Evolutionary conservation across 1,139 yeast genomes (phyloP).

Genomic region (Taphrina confusa): DNA sequence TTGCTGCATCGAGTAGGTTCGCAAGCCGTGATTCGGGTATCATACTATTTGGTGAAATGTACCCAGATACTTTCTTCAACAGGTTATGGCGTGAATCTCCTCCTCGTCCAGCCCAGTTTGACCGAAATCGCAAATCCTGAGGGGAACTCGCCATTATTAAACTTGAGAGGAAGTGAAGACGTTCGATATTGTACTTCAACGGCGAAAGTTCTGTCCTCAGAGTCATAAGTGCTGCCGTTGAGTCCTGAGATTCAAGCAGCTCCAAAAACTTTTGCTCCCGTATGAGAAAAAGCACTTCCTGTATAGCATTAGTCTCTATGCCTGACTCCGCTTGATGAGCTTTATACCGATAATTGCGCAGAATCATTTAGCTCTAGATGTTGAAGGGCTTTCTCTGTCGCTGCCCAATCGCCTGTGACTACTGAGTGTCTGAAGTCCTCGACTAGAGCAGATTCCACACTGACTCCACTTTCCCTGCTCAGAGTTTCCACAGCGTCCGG

Average conservation of each 20-base stretch:
- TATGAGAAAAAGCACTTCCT: slow-evolving; percentile 43
- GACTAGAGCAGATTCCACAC: slow-evolving; percentile 47
- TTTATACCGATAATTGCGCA: slow-evolving; percentile 38
- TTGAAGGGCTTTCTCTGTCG: slow-evolving; percentile 48
- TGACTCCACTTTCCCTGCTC: slow-evolving; percentile 51
- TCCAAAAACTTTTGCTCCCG: slow-evolving; percentile 50
- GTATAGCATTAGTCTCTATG: slow-evolving; percentile 2
- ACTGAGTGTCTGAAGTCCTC: slow-evolving; percentile 50
- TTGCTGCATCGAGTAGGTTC: slow-evolving; percentile 56
- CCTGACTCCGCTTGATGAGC: background rate
- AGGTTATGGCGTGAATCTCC: slow-evolving; percentile 51
- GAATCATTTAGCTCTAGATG: slow-evolving; percentile 44
- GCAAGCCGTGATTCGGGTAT: slow-evolving; percentile 58
- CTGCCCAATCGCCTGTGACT: slow-evolving; percentile 51
- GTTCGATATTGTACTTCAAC: slow-evolving; percentile 41
- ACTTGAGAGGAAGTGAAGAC: slow-evolving; percentile 43
- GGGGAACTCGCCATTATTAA: slow-evolving; percentile 47
- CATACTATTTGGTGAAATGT: slow-evolving; percentile 56
- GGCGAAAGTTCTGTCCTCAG: slow-evolving; percentile 50
- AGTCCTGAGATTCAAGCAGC: slow-evolving; percentile 46
- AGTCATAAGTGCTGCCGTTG: slow-evolving; percentile 51
- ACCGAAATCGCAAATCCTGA: slow-evolving; percentile 44
- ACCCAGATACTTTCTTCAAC: slow-evolving; percentile 49
- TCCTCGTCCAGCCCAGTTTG: slow-evolving; percentile 50
- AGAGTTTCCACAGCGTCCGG: slow-evolving; percentile 43